Base-by-base conservation (phyloP, 2,329 filamentous ascomycete genomes). In the Decorospora gaudefroyi region DNA sequence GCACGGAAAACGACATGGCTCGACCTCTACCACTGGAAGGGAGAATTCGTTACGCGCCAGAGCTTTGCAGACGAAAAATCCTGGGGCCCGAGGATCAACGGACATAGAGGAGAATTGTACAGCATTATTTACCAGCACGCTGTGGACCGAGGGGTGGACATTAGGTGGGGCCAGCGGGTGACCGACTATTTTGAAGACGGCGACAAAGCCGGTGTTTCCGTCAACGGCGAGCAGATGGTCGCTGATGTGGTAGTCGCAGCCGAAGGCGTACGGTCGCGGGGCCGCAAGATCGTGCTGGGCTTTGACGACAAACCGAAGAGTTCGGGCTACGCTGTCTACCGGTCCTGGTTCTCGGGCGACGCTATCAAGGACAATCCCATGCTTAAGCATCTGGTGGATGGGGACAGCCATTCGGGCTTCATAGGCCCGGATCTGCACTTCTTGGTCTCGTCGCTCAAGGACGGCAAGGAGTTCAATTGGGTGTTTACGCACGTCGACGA, bases 11-110 rank as follows among this genome's bases (percentile, higher is more conserved):
- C 70, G 0, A 75, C 81, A 30, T 80, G 81, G 42, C 80, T 84
- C 62, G 76, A 78, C 29, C 79, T 84, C 46, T 80, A 82, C 62
- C 81, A 82, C 51, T 83, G 74, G 55, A 78, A 80, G 48, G 80
- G 80, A 19, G 80, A 83, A 55, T 75, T 83, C n/a, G 74, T 84
- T n/a, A 76, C 78, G 35, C 77, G 81, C 37, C 82, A 85, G 46
- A 55, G 51, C 13, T 65, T 72, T 61, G 65, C 56, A 13, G 61
- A 64, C n/a, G 63, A 64, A 47, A 58, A 59, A 38, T 29, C 33
- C 10, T 67, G 61, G 62, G 76, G 78, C 6, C 80, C 80, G 2
- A 75, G 79, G 15, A 78, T 83, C 51, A 83, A 84, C 48, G 81
- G 81, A 0, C 81, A 84, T 59, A 67, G 81, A 11, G 81, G 81